These are phyloP conservation scores for Potentilla sterilis DNA, from an alignment of 306 rosid species.

Conservation along the genomic window DNA sequence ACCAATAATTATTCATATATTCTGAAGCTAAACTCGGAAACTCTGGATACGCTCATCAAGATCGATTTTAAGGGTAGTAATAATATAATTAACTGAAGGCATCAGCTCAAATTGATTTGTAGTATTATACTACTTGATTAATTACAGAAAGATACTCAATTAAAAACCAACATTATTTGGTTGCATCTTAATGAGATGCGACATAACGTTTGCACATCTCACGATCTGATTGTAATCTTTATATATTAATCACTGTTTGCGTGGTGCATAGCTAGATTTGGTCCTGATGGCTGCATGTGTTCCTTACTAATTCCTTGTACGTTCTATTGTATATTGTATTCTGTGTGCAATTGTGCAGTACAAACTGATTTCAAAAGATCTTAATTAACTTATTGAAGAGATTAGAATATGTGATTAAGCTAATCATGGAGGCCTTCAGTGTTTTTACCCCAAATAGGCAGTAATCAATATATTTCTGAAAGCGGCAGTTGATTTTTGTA, in stretches of 20 bases:
- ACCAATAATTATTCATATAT: background rate
- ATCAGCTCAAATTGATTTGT: background rate
- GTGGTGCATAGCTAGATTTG: background rate
- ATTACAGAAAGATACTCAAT: background rate
- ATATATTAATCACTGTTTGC: background rate
- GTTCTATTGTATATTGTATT: background rate
- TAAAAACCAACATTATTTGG: background rate
- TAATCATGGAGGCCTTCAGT: background rate
- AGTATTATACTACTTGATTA: background rate
- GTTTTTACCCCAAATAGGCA: background rate
- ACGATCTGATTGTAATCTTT: background rate
- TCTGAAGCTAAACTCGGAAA: background rate
- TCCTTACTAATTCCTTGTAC: background rate
- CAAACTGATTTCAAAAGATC: background rate
- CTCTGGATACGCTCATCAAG: constrained; percentile 7
- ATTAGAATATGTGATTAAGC: background rate
- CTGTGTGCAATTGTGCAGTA: background rate
- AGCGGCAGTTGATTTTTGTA: background rate
- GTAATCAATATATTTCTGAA: background rate
- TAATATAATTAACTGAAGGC: background rate
- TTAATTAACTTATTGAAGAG: background rate
- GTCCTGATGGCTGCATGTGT: background rate
- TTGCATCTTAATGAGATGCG: constrained; percentile 5
- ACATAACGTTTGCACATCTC: background rate
- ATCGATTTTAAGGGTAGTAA: background rate